phyloP scores from a whole-genome alignment of 345 rosid species.

The Populus ilicifolia region DNA sequence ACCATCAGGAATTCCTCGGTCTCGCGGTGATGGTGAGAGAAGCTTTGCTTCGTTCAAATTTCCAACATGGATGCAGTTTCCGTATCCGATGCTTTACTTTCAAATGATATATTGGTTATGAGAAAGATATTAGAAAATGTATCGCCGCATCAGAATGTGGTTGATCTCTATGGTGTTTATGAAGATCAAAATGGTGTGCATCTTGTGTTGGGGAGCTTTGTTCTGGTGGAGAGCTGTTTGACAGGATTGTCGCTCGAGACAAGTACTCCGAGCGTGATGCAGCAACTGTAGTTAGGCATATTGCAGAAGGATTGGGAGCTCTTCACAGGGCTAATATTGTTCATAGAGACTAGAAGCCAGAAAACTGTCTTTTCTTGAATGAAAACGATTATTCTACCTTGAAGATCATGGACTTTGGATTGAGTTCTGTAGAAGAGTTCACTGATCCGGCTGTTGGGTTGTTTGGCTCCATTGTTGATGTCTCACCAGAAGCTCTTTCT shows the following conservation, averaged over 20 bases:
- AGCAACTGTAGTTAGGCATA: slow-evolving; percentile 51
- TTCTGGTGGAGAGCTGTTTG: slow-evolving; percentile 57
- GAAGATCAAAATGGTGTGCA: slow-evolving; percentile 63
- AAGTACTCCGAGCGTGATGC: slow-evolving; percentile 46
- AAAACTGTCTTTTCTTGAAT: slow-evolving; percentile 57
- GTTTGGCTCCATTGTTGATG: slow-evolving; percentile 66
- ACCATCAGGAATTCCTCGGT: slow-evolving; percentile 13
- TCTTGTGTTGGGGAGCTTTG: slow-evolving; percentile 54
- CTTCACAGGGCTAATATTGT: slow-evolving; percentile 50
- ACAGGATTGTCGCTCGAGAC: slow-evolving; percentile 46
- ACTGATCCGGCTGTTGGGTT: slow-evolving; percentile 66
- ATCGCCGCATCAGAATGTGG: slow-evolving; percentile 57
- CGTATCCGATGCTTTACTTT: slow-evolving; percentile 50
- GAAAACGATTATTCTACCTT: slow-evolving; percentile 43
- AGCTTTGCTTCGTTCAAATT: slow-evolving; percentile 24
- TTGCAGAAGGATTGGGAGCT: slow-evolving; percentile 48
- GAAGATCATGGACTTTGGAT: slow-evolving; percentile 72
- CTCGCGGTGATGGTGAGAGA: not conserved
- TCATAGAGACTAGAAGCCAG: slow-evolving; percentile 65
- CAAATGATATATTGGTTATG: slow-evolving; percentile 66
- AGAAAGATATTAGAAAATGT: slow-evolving; percentile 57
- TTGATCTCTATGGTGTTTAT: slow-evolving; percentile 57
- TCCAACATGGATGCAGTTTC: slow-evolving; percentile 47
- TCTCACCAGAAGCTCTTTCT: slow-evolving; percentile 63
- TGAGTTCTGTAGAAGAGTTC: slow-evolving; percentile 61